Percentiles rank a stretch among this genome's conserved stretches.
phyloP scores from a whole-genome alignment of 2,329 filamentous ascomycete species.

The Fusarium sp. region DNA sequence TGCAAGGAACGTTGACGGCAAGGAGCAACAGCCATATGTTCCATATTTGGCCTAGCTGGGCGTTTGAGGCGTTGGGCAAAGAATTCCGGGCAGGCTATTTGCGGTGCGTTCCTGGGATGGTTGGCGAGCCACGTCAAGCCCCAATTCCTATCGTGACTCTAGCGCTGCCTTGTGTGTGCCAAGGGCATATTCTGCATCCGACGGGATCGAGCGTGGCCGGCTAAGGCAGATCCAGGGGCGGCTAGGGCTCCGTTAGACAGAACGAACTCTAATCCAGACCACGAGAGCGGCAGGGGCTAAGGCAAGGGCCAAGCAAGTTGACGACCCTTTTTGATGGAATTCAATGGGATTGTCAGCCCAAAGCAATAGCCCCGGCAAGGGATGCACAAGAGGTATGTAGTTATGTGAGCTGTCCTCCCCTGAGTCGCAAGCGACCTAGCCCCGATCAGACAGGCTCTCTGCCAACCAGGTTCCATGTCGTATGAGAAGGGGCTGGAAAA shows the following conservation, averaged over 20 bases:
- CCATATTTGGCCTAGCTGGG: background rate
- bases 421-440: background rate
- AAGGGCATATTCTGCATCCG: background rate
- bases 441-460: background rate
- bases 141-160: background rate
- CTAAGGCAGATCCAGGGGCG: background rate
- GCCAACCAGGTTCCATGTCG: constrained; percentile 19
- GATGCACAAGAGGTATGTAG: background rate
- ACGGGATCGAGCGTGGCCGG: background rate
- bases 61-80: background rate
- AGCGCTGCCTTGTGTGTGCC: background rate
- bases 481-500: background rate
- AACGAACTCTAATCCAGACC: background rate
- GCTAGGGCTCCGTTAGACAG: background rate
- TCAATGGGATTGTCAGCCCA: constrained; percentile 10
- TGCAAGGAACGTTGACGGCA: background rate
- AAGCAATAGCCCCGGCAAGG: constrained; percentile 13
- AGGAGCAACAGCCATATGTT: background rate
- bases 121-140: background rate
- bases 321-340: background rate
- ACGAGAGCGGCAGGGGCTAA: background rate
- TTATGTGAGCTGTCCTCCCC: background rate
- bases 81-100: constrained; percentile 6
- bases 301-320: background rate
- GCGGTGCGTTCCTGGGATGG: background rate